phyloP scores from a whole-genome alignment of 257 asterid species.

The Solanum tarapatanum region DNA sequence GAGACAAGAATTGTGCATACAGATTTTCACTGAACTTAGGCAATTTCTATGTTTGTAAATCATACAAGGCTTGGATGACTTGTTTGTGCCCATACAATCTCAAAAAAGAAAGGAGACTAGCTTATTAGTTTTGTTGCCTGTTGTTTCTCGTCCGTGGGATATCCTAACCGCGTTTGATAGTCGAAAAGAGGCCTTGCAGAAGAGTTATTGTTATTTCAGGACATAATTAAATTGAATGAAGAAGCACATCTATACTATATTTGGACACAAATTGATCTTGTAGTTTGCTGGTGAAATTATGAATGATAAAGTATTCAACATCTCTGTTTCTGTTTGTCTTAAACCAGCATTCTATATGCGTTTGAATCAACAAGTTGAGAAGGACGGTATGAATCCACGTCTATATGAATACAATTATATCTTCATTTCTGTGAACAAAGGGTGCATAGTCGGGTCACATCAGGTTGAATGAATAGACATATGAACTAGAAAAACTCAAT shows the following conservation, averaged over 20 bases:
- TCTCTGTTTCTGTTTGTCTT: too few species aligned
- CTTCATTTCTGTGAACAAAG: neutral
- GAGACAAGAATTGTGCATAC: neutral
- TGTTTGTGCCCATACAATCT: neutral
- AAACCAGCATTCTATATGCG: neutral
- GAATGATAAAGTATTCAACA: neutral
- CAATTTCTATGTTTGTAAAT: neutral
- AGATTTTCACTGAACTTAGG: neutral
- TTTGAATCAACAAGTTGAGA: neutral
- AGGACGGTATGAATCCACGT: neutral
- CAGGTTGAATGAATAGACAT: neutral
- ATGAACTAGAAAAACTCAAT: neutral
- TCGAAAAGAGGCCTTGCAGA: neutral
- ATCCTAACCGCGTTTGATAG: neutral
- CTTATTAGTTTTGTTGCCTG: neutral
- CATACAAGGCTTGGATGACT: neutral
- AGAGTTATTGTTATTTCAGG: neutral
- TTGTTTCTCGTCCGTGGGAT: neutral
- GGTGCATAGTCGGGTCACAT: neutral
- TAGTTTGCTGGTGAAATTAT: neutral
- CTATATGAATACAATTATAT: neutral
- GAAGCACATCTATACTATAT: neutral
- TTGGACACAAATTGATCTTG: neutral
- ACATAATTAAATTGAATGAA: neutral
- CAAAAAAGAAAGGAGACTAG: neutral